Conservation (phyloP, 805 yeast species). For the Cyberlindnera veronae region DNA sequence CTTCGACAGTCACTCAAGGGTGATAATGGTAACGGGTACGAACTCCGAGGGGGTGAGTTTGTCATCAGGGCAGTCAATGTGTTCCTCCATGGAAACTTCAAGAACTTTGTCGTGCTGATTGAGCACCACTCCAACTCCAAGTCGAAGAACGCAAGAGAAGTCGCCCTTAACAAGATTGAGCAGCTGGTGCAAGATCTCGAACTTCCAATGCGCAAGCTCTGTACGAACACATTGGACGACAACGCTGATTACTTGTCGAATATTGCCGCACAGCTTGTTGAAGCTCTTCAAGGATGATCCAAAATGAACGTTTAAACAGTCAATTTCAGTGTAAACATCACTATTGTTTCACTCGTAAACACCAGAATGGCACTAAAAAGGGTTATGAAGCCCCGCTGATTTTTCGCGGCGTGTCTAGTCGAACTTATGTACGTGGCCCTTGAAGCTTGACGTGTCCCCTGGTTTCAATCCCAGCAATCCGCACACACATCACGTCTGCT, state of each 20-base stretch:
- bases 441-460: conserved; percentile 8
- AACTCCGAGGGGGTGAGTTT: conserved; percentile 40
- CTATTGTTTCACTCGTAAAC: neutral
- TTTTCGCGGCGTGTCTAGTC: conserved; percentile 7
- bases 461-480: neutral
- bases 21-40: conserved; percentile 68
- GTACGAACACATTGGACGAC: conserved; percentile 2
- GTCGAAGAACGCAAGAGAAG: neutral
- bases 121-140: conserved; percentile 10
- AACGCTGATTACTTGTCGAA: conserved; percentile 5
- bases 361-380: neutral
- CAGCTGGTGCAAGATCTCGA: conserved; percentile 7
- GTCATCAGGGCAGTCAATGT: conserved; percentile 65
- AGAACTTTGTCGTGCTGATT: conserved; percentile 52
- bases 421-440: neutral
- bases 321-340: neutral
- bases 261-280: conserved; percentile 11
- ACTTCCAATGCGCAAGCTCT: conserved; percentile 14
- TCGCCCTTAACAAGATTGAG: conserved; percentile 4
- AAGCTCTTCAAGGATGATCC: conserved; percentile 10
- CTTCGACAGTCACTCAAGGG: conserved; percentile 68
- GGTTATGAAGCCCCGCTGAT: neutral
- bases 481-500: no score
- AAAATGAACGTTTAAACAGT: neutral
- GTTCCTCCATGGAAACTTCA: conserved; percentile 68